These are phyloP conservation scores for Tetradesmus lagerheimii DNA, from an alignment of 139 green algal genomes.

Conservation along the genomic window DNA sequence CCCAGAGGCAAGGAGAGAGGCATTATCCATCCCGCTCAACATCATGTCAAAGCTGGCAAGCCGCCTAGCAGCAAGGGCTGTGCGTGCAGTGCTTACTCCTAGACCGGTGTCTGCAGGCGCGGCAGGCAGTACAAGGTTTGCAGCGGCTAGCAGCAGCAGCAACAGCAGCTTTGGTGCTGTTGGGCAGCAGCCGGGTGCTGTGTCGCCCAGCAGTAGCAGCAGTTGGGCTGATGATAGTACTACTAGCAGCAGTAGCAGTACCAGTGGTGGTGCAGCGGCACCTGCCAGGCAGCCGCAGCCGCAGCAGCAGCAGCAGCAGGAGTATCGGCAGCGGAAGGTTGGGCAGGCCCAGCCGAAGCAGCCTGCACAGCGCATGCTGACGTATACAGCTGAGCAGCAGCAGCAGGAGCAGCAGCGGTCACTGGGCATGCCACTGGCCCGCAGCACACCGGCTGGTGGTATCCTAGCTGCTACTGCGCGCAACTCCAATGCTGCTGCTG, in stretches of 20 bases:
- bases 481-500: neutral
- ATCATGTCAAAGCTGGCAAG: slow-evolving; percentile 54
- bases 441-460: neutral
- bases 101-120: too few relatives aligned
- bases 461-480: neutral
- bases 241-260: too few relatives aligned
- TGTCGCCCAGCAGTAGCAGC: neutral
- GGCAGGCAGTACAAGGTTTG: neutral
- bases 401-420: slow-evolving; percentile 28
- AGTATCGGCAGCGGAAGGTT: neutral
- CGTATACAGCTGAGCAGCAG: slow-evolving; percentile 14
- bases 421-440: neutral
- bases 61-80: slow-evolving; percentile 50
- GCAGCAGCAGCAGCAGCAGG: slow-evolving; percentile 48
- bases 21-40: slow-evolving; percentile 53
- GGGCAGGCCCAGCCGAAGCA: neutral
- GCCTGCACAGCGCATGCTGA: slow-evolving; percentile 10
- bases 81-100: slow-evolving; percentile 40
- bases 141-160: neutral
- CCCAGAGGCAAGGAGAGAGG: slow-evolving; percentile 52
- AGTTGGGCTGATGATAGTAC: neutral
- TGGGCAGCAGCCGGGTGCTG: neutral
- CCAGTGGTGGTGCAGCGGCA: neutral
- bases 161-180: neutral
- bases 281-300: neutral